Evolutionary conservation across 2,329 filamentous ascomycete genomes (phyloP).

Genomic region (Hypoxylon sp.): DNA sequence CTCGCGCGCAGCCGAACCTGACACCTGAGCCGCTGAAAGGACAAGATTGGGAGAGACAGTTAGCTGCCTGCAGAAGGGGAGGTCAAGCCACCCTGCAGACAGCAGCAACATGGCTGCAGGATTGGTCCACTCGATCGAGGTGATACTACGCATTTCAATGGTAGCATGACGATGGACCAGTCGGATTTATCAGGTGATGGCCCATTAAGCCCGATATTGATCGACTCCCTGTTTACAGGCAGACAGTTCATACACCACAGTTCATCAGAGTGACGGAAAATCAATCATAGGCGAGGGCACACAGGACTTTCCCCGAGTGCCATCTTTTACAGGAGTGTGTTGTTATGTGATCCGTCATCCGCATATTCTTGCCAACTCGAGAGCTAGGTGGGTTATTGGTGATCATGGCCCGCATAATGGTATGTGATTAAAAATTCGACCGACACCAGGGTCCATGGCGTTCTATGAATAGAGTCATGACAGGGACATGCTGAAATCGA

Average conservation of each 20-base stretch:
- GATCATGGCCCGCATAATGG: slow-evolving; percentile 39
- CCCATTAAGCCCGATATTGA: slow-evolving; percentile 30
- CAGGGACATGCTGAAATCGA: slow-evolving; percentile 39
- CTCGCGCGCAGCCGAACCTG: slow-evolving; percentile 39
- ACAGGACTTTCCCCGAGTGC: slow-evolving; percentile 6
- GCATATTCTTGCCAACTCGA: slow-evolving; percentile 24
- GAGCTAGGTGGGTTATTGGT: slow-evolving; percentile 27
- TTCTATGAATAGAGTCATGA: slow-evolving; percentile 46
- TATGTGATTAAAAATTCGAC: slow-evolving; percentile 33
- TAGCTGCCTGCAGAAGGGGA: slow-evolving; percentile 37
- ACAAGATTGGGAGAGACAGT: slow-evolving; percentile 32
- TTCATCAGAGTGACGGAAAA: slow-evolving; percentile 11
- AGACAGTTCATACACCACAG: slow-evolving; percentile 13
- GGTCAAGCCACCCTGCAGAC: slow-evolving; percentile 21
- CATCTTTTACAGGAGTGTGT: slow-evolving; percentile 6
- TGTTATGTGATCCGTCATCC: slow-evolving; percentile 21
- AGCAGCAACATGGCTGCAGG: slow-evolving; percentile 31
- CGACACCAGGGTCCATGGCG: slow-evolving; percentile 32
- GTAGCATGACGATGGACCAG: slow-evolving; percentile 31
- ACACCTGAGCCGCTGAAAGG: slow-evolving; percentile 37
- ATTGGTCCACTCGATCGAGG: slow-evolving; percentile 35
- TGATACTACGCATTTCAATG: slow-evolving; percentile 31
- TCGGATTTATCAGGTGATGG: slow-evolving; percentile 38
- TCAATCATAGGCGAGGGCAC: slow-evolving; percentile 10
- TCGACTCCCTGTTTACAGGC: slow-evolving; percentile 25